Percentiles rank a stretch among this genome's conserved stretches.
phyloP scores from a whole-genome alignment of 768 basidiomycete species.

The Pulveroboletus sp. region DNA sequence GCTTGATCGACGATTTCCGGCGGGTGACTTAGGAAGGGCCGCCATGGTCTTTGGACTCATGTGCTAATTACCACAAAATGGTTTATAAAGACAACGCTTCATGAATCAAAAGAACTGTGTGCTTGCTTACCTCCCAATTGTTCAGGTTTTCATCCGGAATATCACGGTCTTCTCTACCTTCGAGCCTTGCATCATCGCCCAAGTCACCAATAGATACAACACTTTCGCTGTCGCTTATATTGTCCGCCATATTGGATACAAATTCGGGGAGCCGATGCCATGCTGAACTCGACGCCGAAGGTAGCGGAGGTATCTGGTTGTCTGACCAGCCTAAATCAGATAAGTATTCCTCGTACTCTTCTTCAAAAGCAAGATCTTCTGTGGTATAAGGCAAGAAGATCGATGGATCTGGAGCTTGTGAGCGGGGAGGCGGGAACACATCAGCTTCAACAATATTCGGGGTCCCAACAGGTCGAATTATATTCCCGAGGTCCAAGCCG shows the following conservation, averaged over 20 bases:
- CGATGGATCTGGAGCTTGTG: constrained; percentile 76
- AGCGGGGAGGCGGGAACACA: constrained; percentile 91
- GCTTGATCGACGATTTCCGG: constrained; percentile 74
- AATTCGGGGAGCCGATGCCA: constrained; percentile 84
- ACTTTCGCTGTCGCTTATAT: constrained; percentile 92
- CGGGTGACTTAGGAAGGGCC: constrained; percentile 87
- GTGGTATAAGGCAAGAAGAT: constrained; percentile 88
- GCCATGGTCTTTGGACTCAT: constrained; percentile 97
- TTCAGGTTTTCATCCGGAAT: constrained; percentile 76
- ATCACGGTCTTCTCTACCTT: constrained; percentile 60
- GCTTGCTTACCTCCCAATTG: constrained; percentile 87
- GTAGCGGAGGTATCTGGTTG: constrained; percentile 41
- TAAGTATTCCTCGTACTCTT: constrained; percentile 94
- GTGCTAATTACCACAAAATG: constrained; percentile 47
- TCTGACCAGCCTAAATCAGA: constrained; percentile 80
- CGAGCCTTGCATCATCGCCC: constrained; percentile 70
- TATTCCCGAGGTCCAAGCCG: constrained; percentile 67
- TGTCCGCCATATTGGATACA: constrained; percentile 75
- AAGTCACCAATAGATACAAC: constrained; percentile 87
- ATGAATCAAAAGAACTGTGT: background rate
- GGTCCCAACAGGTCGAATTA: constrained; percentile 71
- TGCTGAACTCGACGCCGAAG: constrained; percentile 43
- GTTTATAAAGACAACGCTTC: background rate
- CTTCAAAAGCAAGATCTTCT: constrained; percentile 92
- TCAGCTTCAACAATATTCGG: constrained; percentile 80